Base-by-base conservation (phyloP, 306 rosid genomes). In the Sechiopsis laciniata region DNA sequence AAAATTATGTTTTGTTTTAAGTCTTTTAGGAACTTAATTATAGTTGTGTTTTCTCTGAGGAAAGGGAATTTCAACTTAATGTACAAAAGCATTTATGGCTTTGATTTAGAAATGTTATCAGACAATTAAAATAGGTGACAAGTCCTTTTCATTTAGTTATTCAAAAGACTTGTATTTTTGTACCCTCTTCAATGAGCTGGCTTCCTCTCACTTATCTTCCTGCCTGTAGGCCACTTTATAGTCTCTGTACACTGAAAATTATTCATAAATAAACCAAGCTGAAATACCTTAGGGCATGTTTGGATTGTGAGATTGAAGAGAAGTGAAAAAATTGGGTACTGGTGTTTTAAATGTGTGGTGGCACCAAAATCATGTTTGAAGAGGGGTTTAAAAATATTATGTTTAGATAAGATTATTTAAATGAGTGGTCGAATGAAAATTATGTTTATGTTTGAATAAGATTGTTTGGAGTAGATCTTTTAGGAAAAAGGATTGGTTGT, bases 61-160 rank as follows among this genome's bases (percentile, higher is more conserved):
- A 42, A 19, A 22, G 15, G 21, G 54, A 42, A 65, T 37, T 42
- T 65, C 6, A 5, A 45, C 14, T 12, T 67, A 21, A 22, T 50
- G 73, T 19, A 69, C 21, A 13, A 82, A 80, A 82, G 78, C 91
- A 85, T 85, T 87, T 76, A 88, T 74, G 78, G 54, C 85, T 75
- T 80, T 51, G 83, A 85, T 87, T 78, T 85, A 83, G 91, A 85
- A 81, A 84, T 81, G 83, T 80, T 81, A 78, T 76, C 45, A 51
- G 79, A 76, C 77, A 82, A 81, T 56, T 60, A 70, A 76, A 80
- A 78, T 82, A 74, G 93, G 96, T 87, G 87, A 83, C 6, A 42
- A 7, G 97, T 89, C 96, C 48, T 74, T 87, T 84, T 89, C 96
- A 50, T 82, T 84, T 81, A 84, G 93, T 89, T 87, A 85, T 79